Evolutionary conservation across 1,284 basidiomycete species (phyloP).

Genomic region (Inonotus hispidus): DNA sequence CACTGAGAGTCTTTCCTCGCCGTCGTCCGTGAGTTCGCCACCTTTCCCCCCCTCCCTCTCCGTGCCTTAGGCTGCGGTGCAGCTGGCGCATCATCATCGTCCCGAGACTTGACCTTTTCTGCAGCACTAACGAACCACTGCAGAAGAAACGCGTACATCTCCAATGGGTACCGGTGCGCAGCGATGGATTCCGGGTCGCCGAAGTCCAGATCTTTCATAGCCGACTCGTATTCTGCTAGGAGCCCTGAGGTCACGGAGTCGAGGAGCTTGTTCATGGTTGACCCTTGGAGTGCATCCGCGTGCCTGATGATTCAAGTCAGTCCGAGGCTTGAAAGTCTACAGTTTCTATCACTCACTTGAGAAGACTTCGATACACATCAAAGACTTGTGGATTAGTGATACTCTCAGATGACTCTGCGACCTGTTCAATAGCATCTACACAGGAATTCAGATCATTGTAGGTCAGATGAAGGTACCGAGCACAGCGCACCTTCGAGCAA

Average conservation of each 20-base stretch:
- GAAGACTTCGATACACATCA: conserved; percentile 72
- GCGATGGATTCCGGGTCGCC: conserved; percentile 67
- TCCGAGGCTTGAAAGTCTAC: background rate
- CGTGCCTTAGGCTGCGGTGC: conserved; percentile 42
- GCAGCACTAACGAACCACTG: conserved; percentile 79
- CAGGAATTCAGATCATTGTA: conserved; percentile 3
- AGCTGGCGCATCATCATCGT: conserved; percentile 42
- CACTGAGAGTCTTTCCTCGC: conserved; percentile 51
- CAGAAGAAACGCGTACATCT: conserved; percentile 85
- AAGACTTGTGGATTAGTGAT: conserved; percentile 65
- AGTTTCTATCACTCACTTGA: conserved; percentile 43
- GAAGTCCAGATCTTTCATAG: conserved; percentile 58
- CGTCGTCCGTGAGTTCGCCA: conserved; percentile 34
- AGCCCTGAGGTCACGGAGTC: conserved; percentile 75
- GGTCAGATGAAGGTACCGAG: background rate
- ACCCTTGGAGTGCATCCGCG: conserved; percentile 50
- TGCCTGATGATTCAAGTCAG: conserved; percentile 29
- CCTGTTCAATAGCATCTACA: conserved; percentile 67
- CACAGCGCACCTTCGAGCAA: conserved; percentile 44
- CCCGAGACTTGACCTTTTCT: conserved; percentile 63
- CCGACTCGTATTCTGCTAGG: conserved; percentile 62
- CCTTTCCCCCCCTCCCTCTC: conserved; percentile 56
- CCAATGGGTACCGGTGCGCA: conserved; percentile 68
- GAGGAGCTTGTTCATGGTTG: conserved; percentile 69
- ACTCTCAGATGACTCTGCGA: conserved; percentile 66